Conservation (phyloP, 495 filamentous ascomycete genomes). For the Penicilliopsis zonata region DNA sequence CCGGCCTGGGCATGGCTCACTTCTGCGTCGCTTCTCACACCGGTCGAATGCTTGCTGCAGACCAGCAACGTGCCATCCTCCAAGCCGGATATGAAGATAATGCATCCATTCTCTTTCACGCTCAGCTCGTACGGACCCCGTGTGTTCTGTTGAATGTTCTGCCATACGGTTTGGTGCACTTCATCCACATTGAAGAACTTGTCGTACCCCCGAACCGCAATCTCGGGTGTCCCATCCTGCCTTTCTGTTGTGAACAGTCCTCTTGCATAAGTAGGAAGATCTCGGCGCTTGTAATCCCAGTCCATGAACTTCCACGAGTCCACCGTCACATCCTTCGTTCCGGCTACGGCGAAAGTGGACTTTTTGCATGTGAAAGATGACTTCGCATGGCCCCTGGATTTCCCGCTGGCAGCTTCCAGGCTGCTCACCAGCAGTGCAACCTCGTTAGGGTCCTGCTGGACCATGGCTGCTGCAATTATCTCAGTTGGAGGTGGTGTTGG, state of each 20-base stretch:
- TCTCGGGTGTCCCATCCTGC: slow-evolving; percentile 53
- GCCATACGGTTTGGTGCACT: slow-evolving; percentile 66
- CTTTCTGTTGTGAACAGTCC: slow-evolving; percentile 77
- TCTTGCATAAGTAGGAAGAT: slow-evolving; percentile 81
- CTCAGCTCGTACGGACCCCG: slow-evolving; percentile 88
- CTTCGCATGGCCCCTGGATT: slow-evolving; percentile 29
- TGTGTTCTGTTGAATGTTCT: slow-evolving; percentile 63
- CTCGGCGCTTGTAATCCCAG: slow-evolving; percentile 80
- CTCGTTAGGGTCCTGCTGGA: slow-evolving; percentile 51
- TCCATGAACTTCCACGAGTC: slow-evolving; percentile 91
- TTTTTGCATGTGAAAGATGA: slow-evolving; percentile 58
- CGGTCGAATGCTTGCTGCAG: slow-evolving; percentile 97
- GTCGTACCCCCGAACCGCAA: slow-evolving; percentile 83
- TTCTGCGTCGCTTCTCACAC: slow-evolving; percentile 50
- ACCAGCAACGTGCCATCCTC: slow-evolving; percentile 80
- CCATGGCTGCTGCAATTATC: slow-evolving; percentile 18
- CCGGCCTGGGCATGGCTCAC: slow-evolving; percentile 77
- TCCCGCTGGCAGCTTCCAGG: slow-evolving; percentile 42
- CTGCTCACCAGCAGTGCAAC: slow-evolving; percentile 43
- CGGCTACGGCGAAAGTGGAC: slow-evolving; percentile 52
- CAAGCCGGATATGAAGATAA: slow-evolving; percentile 91
- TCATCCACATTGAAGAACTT: slow-evolving; percentile 97
- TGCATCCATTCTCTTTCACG: slow-evolving; percentile 96
- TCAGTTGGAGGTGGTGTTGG: too few relatives aligned
- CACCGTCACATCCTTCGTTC: slow-evolving; percentile 49